Evolutionary conservation across 805 yeast species (phyloP).

Genomic region (Candida vartiovaarae): DNA sequence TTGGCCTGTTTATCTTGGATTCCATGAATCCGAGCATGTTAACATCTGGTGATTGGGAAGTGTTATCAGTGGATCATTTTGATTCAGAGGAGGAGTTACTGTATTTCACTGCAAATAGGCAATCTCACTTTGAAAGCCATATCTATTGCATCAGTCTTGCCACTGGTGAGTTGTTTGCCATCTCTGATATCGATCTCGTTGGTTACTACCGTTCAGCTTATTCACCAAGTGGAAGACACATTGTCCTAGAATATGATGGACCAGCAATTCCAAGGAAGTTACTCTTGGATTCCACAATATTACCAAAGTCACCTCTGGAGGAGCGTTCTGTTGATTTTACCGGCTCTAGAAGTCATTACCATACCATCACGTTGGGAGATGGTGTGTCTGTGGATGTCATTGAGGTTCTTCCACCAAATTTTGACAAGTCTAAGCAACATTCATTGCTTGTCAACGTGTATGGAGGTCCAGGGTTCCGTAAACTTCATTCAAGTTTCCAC

Average conservation of each 20-base stretch:
- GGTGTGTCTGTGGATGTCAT: conserved; percentile 39
- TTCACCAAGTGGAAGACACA: conserved; percentile 51
- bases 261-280: conserved; percentile 18
- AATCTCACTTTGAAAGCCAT: conserved; percentile 46
- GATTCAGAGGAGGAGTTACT: conserved; percentile 40
- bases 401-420: conserved; percentile 56
- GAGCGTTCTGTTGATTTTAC: conserved; percentile 12
- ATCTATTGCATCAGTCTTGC: conserved; percentile 42
- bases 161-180: conserved; percentile 15
- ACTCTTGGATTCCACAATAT: conserved; percentile 5
- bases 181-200: conserved; percentile 29
- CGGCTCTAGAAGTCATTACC: conserved; percentile 14
- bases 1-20: conserved; percentile 49
- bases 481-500: conserved; percentile 38
- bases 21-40: conserved; percentile 33
- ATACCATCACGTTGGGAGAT: conserved; percentile 14
- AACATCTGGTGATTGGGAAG: conserved; percentile 45
- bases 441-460: conserved; percentile 65
- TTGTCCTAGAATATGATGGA: conserved; percentile 29
- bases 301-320: not conserved
- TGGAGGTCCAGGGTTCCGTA: conserved; percentile 79
- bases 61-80: conserved; percentile 39
- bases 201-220: conserved; percentile 45
- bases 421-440: conserved; percentile 40
- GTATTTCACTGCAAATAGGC: conserved; percentile 51